These are phyloP conservation scores for Apiospora marii DNA, from an alignment of 2,329 filamentous ascomycete genomes.

Conservation along the genomic window DNA sequence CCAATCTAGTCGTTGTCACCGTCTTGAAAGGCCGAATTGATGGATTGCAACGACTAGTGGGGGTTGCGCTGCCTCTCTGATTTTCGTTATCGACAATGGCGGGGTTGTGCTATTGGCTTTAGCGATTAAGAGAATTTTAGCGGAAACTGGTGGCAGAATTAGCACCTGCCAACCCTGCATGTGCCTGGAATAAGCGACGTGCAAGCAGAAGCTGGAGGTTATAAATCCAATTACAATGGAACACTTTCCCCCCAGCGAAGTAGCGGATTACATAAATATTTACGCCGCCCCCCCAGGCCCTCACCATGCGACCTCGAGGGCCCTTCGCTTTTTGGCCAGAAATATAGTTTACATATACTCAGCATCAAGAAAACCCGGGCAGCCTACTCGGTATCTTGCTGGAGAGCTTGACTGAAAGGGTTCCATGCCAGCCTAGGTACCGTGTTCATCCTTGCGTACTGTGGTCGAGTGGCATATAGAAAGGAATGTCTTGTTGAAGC, in stretches of 20 bases:
- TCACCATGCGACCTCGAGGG: not conserved
- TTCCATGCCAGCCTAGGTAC: not conserved
- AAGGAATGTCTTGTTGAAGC: not conserved
- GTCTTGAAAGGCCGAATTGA: no score
- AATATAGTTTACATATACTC: no score
- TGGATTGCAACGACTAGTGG: not conserved
- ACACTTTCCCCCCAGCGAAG: not conserved
- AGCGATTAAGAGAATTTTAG: conserved; percentile 25
- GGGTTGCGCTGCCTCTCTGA: not conserved
- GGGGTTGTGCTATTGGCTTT: conserved; percentile 10
- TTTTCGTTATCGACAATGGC: conserved; percentile 20
- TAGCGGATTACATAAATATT: not conserved
- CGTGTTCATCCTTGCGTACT: not conserved
- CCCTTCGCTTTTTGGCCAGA: not conserved
- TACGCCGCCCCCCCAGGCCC: not conserved
- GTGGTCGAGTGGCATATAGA: not conserved
- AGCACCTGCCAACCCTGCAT: not conserved
- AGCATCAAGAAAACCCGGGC: no score
- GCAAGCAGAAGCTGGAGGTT: not conserved
- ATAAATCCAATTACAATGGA: not conserved
- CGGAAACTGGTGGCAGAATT: conserved; percentile 22
- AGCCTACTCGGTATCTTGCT: no score
- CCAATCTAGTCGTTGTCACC: not conserved
- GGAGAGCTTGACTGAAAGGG: no score
- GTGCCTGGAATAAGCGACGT: not conserved